Evolutionary conservation across 305 asterid genomes (phyloP).

Genomic region (Fraxinus dipetala): DNA sequence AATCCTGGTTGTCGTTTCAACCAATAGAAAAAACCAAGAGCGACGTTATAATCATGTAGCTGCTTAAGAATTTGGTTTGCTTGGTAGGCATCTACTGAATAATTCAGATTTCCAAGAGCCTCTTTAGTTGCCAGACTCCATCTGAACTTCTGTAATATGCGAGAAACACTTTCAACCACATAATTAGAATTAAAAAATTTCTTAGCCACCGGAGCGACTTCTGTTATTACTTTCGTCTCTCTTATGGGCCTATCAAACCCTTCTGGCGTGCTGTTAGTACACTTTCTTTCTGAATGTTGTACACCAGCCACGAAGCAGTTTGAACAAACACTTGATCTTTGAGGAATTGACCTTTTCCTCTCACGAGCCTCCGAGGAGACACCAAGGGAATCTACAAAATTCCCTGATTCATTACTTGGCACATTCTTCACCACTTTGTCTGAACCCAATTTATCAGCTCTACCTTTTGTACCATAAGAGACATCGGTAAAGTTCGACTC

Average conservation of each 20-base stretch:
- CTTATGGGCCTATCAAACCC: slow-evolving; percentile 42
- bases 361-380: slow-evolving; percentile 35
- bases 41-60: slow-evolving; percentile 67
- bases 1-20: slow-evolving; percentile 69
- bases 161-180: slow-evolving; percentile 54
- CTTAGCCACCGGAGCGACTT: slow-evolving; percentile 38
- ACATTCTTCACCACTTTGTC: slow-evolving; percentile 30
- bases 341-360: slow-evolving; percentile 44
- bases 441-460: slow-evolving; percentile 38
- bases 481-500: slow-evolving; percentile 28
- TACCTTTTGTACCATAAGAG: slow-evolving; percentile 28
- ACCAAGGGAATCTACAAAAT: slow-evolving; percentile 28
- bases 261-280: slow-evolving; percentile 32
- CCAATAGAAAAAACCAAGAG: slow-evolving; percentile 86
- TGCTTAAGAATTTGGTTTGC: slow-evolving; percentile 90
- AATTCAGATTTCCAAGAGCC: slow-evolving; percentile 64
- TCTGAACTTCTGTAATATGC: slow-evolving; percentile 52
- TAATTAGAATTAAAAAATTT: slow-evolving; percentile 36
- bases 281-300: slow-evolving; percentile 41
- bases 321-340: slow-evolving; percentile 43
- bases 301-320: slow-evolving; percentile 34
- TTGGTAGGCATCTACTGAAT: slow-evolving; percentile 63
- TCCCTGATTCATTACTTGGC: slow-evolving; percentile 31
- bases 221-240: slow-evolving; percentile 33
- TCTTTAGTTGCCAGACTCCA: slow-evolving; percentile 75